Base-by-base conservation (phyloP, 2,329 filamentous ascomycete species). In the Ceratocystis eucalypticola region DNA sequence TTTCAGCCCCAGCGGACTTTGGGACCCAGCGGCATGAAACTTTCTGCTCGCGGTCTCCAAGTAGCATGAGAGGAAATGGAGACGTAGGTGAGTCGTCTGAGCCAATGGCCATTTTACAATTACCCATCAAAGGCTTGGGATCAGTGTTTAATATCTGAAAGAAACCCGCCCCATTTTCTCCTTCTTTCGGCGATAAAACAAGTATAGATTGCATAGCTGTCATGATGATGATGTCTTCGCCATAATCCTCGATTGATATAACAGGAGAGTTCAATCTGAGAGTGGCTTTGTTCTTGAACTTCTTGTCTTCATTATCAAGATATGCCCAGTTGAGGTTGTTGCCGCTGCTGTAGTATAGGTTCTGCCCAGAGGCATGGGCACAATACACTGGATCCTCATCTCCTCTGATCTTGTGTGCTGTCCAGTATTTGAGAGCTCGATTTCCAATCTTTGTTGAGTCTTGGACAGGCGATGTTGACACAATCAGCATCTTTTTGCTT, bases 291-390 rank as follows among this genome's bases (percentile, higher is more conserved):
- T 75, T 72, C 65, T 75, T 79, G 55, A 87, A 75, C 67, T 77
- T 82, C 71, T 80, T 84, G 41, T 82, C 77, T 2, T 69, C 70
- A 1, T 76, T 68, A 65, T 85, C 80, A 2, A 87, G 77, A 20
- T 78, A 74, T 48, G 84, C 79, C 77, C 82, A 86, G 63, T 82
- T 78, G 1, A 91, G 72, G 1, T 72, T 77, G 15, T 72, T 75
- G 68, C 86, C 77, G 69, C 77, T 74, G 72, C 84, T 81, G 74
- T 82, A 79, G 69, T 88, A 79, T 61, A 88, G 73, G 68, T 83
- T 77, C 66, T 82, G 77, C 2, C 79, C 77, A 67, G 82, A 81
- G 4, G 82, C 79, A 1, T 82, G 75, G 1, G 86, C 78, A 0
- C 84, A 79, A 70, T 80, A 82, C 1, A 88, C 79, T 0, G 84